Percentiles rank a stretch among this genome's conserved stretches.
Conservation (phyloP, 352 stramenopile genomes). For the Globisporangium abappressorium region DNA sequence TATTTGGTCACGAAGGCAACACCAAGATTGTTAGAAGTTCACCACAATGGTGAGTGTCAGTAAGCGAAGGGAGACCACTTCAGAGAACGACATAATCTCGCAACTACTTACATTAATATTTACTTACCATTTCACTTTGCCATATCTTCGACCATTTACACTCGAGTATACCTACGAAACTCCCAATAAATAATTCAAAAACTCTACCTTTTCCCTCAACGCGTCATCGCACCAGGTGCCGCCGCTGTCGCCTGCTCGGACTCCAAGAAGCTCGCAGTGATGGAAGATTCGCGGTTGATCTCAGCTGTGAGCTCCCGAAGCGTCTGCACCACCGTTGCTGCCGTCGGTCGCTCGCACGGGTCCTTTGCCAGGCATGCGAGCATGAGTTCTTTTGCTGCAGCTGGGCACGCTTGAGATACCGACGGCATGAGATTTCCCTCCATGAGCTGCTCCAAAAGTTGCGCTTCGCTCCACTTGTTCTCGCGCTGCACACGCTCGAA, state of each 20-base stretch:
- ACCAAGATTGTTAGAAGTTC: no score
- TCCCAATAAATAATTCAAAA: conserved; percentile 1
- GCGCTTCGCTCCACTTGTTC: conserved; percentile 1
- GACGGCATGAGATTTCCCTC: conserved; percentile 6
- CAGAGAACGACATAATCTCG: background rate
- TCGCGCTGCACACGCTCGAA: conserved; percentile 14
- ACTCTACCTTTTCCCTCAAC: background rate
- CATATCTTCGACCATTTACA: background rate
- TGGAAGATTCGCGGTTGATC: no score
- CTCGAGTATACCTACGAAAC: background rate
- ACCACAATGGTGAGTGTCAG: background rate
- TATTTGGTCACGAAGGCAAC: no score
- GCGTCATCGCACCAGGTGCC: background rate
- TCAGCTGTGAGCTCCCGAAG: conserved; percentile 2
- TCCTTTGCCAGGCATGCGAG: conserved; percentile 19
- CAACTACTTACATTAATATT: background rate
- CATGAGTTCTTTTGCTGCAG: background rate
- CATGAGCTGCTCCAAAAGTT: background rate
- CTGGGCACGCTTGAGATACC: conserved; percentile 5
- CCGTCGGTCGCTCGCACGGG: conserved; percentile 19
- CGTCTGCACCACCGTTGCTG: conserved; percentile 12
- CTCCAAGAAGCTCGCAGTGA: background rate
- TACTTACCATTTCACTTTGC: background rate
- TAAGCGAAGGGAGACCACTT: background rate
- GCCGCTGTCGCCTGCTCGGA: background rate